These are phyloP conservation scores for Raphidocelis subcapitata DNA, from an alignment of 139 green algal genomes.

Conservation along the genomic window DNA sequence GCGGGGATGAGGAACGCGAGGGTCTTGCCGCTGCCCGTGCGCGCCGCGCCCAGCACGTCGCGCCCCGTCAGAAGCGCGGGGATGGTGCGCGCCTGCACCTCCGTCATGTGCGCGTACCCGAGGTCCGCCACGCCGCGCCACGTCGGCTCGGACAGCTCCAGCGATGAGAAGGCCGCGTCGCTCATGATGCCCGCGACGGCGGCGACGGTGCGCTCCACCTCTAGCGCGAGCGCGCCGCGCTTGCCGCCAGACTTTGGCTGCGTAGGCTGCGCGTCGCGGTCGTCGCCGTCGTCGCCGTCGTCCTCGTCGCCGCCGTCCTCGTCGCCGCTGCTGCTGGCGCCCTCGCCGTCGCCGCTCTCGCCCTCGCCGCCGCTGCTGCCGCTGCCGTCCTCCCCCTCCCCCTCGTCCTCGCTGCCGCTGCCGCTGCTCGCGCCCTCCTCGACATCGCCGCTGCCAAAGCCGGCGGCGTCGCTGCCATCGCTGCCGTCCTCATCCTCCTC, in stretches of 20 bases:
- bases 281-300: background rate
- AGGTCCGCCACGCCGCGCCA: constrained; percentile 71
- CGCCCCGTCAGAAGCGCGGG: constrained; percentile 86
- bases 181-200: constrained; percentile 77
- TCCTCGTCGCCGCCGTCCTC: constrained; percentile 9
- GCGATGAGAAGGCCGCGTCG: constrained; percentile 57
- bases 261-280: background rate
- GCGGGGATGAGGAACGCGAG: constrained; percentile 95
- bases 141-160: constrained; percentile 72
- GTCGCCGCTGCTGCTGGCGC: background rate
- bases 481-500: constrained; percentile 15
- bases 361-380: background rate
- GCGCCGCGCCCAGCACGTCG: constrained; percentile 93
- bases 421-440: background rate
- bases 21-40: constrained; percentile 98
- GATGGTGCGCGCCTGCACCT: constrained; percentile 95
- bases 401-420: background rate
- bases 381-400: background rate
- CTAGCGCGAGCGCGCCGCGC: background rate
- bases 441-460: background rate
- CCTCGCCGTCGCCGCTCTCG: background rate
- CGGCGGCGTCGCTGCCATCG: background rate
- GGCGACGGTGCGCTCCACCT: constrained; percentile 23
- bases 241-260: background rate
- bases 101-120: constrained; percentile 86